Evolutionary conservation across 495 filamentous ascomycete species (phyloP).

Genomic region (Apiosordaria backusii): DNA sequence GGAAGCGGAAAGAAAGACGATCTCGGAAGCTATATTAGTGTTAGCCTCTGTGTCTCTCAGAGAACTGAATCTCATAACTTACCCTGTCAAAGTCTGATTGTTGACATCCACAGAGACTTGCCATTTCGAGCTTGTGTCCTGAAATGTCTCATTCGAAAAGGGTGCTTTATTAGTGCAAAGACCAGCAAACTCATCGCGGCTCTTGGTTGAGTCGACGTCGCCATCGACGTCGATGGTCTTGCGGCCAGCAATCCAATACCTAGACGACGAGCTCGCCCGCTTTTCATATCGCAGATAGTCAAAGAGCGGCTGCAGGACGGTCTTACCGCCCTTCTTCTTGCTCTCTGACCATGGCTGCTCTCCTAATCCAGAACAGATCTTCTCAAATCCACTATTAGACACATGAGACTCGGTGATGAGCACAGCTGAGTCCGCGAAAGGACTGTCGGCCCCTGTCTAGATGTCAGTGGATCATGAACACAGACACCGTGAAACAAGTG

Average conservation of each 20-base stretch:
- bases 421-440: constrained; percentile 37
- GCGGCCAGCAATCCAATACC: constrained; percentile 38
- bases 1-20: constrained; percentile 49
- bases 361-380: constrained; percentile 27
- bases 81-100: constrained; percentile 44
- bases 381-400: constrained; percentile 5
- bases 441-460: constrained; percentile 33
- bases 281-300: constrained; percentile 39
- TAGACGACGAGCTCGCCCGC: constrained; percentile 18
- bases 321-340: constrained; percentile 23
- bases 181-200: constrained; percentile 22
- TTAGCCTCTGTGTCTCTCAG: constrained; percentile 1
- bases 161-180: constrained; percentile 48
- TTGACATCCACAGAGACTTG: constrained; percentile 43
- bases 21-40: constrained; percentile 41
- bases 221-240: constrained; percentile 14
- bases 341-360: constrained; percentile 43
- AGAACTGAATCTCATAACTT: constrained; percentile 11
- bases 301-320: constrained; percentile 32
- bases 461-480: constrained; percentile 6
- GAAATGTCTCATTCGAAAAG: constrained; percentile 37
- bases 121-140: constrained; percentile 43
- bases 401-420: constrained; percentile 36
- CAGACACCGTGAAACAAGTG: neutral
- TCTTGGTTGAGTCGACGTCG: neutral